Evolutionary conservation across 345 rosid species (phyloP).

Genomic region (Carallia pectinifolia): DNA sequence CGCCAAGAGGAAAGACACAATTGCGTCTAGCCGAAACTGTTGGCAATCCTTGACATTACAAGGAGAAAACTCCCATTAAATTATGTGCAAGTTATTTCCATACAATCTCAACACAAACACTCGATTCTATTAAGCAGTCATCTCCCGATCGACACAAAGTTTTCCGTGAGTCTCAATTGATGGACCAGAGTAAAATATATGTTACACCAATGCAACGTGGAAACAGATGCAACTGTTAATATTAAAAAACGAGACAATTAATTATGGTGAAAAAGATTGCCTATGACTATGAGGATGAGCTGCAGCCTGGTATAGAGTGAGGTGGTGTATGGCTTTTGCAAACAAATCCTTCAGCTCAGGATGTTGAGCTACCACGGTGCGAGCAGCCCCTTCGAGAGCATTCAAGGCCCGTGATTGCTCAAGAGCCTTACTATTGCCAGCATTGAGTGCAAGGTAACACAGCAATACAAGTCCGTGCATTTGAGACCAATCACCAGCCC

Average conservation of each 20-base stretch:
- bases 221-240: too few species aligned
- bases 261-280: slow-evolving; percentile 24
- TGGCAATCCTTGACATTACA: background rate
- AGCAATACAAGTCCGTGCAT: slow-evolving; percentile 39
- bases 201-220: too few species aligned
- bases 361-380: slow-evolving; percentile 39
- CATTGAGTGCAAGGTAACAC: slow-evolving; percentile 52
- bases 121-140: background rate
- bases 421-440: slow-evolving; percentile 55
- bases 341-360: slow-evolving; percentile 52
- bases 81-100: slow-evolving; percentile 9
- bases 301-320: slow-evolving; percentile 50
- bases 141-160: background rate
- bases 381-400: slow-evolving; percentile 46
- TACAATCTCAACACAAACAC: background rate
- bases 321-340: slow-evolving; percentile 42
- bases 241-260: background rate
- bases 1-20: too few species aligned
- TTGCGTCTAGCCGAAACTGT: too few species aligned
- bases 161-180: background rate
- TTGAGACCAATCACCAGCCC: slow-evolving; percentile 35
- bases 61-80: slow-evolving; percentile 4
- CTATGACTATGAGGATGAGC: slow-evolving; percentile 34
- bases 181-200: too few species aligned
- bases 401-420: slow-evolving; percentile 54